These are phyloP conservation scores for Podaxis sp. DNA, from an alignment of 768 basidiomycete genomes.

Conservation along the genomic window DNA sequence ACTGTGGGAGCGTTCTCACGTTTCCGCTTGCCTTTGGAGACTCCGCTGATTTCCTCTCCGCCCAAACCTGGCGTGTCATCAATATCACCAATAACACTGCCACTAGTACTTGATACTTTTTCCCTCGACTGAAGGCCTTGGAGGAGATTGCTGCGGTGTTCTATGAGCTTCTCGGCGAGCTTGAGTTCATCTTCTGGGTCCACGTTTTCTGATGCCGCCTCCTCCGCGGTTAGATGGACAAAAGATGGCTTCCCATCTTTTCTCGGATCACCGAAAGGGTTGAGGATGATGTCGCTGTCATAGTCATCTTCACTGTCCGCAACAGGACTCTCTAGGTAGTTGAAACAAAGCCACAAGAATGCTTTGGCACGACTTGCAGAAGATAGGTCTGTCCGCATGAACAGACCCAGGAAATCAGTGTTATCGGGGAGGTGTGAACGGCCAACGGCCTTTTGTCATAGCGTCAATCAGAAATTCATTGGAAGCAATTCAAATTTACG, in stretches of 20 bases:
- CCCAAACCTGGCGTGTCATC: constrained; percentile 18
- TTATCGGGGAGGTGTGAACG: constrained; percentile 69
- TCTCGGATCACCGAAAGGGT: constrained; percentile 60
- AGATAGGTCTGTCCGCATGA: constrained; percentile 70
- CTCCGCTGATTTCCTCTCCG: constrained; percentile 10
- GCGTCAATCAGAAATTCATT: neutral
- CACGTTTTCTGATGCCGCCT: constrained; percentile 43
- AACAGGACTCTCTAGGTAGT: constrained; percentile 60
- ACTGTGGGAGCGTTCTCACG: constrained; percentile 16
- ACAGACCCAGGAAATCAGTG: constrained; percentile 78
- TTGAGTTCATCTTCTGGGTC: constrained; percentile 44
- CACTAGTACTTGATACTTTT: constrained; percentile 20
- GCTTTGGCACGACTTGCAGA: constrained; percentile 74
- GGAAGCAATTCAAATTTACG: constrained; percentile 18
- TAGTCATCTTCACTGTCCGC: constrained; percentile 36
- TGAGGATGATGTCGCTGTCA: constrained; percentile 36
- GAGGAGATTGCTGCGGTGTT: constrained; percentile 40
- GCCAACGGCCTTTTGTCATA: constrained; percentile 45
- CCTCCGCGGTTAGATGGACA: constrained; percentile 37
- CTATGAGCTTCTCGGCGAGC: constrained; percentile 37
- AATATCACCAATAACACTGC: constrained; percentile 23
- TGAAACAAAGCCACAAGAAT: constrained; percentile 85
- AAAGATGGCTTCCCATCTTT: constrained; percentile 38
- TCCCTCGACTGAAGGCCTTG: constrained; percentile 24
- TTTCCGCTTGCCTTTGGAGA: constrained; percentile 24